Conservation (phyloP, 2,329 filamentous ascomycete species). For the Ophiocordyceps sinensis region DNA sequence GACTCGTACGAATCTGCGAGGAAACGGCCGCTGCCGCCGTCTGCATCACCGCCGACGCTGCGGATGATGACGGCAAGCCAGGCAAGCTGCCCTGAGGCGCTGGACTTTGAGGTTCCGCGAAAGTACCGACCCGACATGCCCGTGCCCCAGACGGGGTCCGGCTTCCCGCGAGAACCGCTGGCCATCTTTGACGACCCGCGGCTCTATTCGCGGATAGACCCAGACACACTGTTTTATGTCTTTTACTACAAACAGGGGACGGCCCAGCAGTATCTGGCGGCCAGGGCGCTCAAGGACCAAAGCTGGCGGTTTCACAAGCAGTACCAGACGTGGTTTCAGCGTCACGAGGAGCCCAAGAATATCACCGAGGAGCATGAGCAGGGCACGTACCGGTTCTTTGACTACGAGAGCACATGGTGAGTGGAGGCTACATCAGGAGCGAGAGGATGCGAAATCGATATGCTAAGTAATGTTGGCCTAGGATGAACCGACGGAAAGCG, state of each 20-base stretch:
- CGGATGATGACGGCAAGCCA: constrained; percentile 66
- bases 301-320: constrained; percentile 99
- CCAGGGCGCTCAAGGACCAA: constrained; percentile 93
- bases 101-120: constrained; percentile 69
- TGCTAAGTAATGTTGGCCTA: constrained; percentile 26
- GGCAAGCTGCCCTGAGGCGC: constrained; percentile 54
- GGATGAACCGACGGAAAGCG: constrained; percentile 97
- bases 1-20: constrained; percentile 82
- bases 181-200: constrained; percentile 82
- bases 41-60: constrained; percentile 52
- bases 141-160: constrained; percentile 57
- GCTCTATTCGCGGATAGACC: constrained; percentile 79
- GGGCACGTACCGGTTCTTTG: constrained; percentile 97
- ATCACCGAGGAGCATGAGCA: constrained; percentile 99
- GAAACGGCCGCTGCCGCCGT: constrained; percentile 45
- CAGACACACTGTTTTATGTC: constrained; percentile 93
- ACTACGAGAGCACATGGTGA: constrained; percentile 98
- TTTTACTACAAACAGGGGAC: constrained; percentile 98
- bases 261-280: constrained; percentile 88
- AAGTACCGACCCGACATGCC: constrained; percentile 75
- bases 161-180: constrained; percentile 88
- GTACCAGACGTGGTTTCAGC: constrained; percentile 98
- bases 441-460: not conserved
- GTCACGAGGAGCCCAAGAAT: constrained; percentile 94
- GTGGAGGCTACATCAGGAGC: constrained; percentile 13